A percentile compares a stretch with the other conserved stretches of the same genome.
phyloP scores from a whole-genome alignment of 805 yeast genomes.

The Saccharomycopsis selenospora region DNA sequence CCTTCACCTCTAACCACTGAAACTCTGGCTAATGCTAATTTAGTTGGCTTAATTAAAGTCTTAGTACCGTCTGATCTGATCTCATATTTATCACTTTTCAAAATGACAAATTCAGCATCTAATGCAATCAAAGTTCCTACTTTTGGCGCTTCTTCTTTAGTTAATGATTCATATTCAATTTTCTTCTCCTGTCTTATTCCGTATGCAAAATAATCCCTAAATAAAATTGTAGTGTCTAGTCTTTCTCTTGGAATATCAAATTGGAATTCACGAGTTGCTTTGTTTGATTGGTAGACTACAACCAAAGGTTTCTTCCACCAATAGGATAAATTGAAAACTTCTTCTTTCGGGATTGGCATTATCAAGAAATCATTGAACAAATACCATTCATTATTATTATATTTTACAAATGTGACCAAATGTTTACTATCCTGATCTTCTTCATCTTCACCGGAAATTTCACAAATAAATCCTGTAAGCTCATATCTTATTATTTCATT shows the following conservation, averaged over 20 bases:
- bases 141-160: constrained; percentile 61
- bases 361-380: constrained; percentile 90
- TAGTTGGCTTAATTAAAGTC: constrained; percentile 64
- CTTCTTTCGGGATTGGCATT: constrained; percentile 61
- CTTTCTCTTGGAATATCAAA: constrained; percentile 39
- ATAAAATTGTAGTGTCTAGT: constrained; percentile 58
- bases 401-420: constrained; percentile 50
- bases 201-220: constrained; percentile 66
- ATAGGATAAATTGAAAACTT: constrained; percentile 63
- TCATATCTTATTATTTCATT: constrained; percentile 43
- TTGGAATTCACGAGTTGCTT: constrained; percentile 33
- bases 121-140: constrained; percentile 80
- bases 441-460: constrained; percentile 40
- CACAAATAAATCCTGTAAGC: constrained; percentile 63
- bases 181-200: constrained; percentile 52
- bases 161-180: constrained; percentile 61
- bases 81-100: constrained; percentile 74
- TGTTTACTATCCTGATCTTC: constrained; percentile 47
- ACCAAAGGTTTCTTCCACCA: constrained; percentile 84
- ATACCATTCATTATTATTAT: constrained; percentile 54
- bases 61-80: constrained; percentile 66
- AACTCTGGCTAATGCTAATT: constrained; percentile 75
- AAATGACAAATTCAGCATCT: constrained; percentile 91
- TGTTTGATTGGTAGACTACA: constrained; percentile 53
- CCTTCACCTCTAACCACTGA: constrained; percentile 79